Percentiles rank a stretch among this genome's conserved stretches.
These are phyloP conservation scores for Clonostachys byssicola DNA, from an alignment of 2,329 filamentous ascomycete genomes.

Conservation along the genomic window DNA sequence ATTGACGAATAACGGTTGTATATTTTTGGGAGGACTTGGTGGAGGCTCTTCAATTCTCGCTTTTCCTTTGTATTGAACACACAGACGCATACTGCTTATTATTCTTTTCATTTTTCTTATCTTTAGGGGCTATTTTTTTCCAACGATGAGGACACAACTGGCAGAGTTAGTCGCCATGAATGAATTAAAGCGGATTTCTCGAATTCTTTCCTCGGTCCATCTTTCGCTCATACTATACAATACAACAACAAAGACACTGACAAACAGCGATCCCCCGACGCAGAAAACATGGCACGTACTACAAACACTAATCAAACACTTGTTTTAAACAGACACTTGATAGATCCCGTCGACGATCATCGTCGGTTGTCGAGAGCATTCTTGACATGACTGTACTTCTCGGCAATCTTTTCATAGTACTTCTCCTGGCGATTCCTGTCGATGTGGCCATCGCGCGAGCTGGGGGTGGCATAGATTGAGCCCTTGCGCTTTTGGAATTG, in stretches of 20 bases:
- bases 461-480: conserved; percentile 63
- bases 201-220: too few species aligned
- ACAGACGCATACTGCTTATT: too few species aligned
- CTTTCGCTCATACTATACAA: too few species aligned
- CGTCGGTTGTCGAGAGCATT: conserved; percentile 17
- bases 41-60: not conserved
- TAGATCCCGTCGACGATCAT: not conserved
- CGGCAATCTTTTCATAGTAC: conserved; percentile 56
- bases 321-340: not conserved
- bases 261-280: too few species aligned
- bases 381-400: conserved; percentile 25
- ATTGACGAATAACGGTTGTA: conserved; percentile 53
- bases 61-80: conserved; percentile 2
- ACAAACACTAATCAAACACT: not conserved
- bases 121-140: too few species aligned
- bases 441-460: conserved; percentile 61
- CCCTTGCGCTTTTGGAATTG: conserved; percentile 68
- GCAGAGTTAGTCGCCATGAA: too few species aligned
- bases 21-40: not conserved
- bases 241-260: too few species aligned
- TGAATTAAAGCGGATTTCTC: too few species aligned
- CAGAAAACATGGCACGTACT: too few species aligned
- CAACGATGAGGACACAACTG: too few species aligned
- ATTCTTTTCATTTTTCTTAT: too few species aligned
- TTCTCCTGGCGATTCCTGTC: conserved; percentile 54